Evolutionary conservation across 441 rosid species (phyloP).

Genomic region (Pelargonium citronellum): DNA sequence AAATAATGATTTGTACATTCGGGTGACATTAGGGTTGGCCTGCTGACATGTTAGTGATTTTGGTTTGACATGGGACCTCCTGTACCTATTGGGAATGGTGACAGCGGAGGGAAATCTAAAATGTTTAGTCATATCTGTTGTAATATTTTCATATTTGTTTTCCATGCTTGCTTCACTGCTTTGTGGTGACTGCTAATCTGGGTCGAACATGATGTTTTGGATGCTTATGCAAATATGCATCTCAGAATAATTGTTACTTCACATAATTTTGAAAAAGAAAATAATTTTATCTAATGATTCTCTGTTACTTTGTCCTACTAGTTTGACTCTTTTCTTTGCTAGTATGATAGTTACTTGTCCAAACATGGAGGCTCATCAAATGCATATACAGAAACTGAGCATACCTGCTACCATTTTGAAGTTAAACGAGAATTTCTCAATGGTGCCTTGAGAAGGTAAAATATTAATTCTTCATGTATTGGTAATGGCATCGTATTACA

Average conservation of each 20-base stretch:
- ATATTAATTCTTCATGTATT: constrained; percentile 13
- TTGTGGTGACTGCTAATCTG: neutral
- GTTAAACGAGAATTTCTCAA: constrained; percentile 77
- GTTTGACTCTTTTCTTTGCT: constrained; percentile 48
- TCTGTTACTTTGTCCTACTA: constrained; percentile 21
- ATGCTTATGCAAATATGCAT: neutral
- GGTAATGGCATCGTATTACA: constrained; percentile 6
- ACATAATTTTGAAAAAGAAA: neutral
- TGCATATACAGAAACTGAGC: constrained; percentile 92
- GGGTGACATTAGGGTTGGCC: no score
- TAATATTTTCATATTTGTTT: neutral
- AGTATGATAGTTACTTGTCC: constrained; percentile 98
- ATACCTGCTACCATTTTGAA: constrained; percentile 96
- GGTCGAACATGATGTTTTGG: neutral
- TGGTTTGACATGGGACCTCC: neutral
- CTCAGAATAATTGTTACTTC: neutral
- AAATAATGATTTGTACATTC: no score
- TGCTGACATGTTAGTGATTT: no score
- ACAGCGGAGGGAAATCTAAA: neutral
- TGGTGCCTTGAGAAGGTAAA: constrained; percentile 82
- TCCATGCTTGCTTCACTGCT: neutral
- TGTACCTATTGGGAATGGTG: neutral
- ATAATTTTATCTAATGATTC: constrained; percentile 2
- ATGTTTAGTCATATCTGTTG: neutral
- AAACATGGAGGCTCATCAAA: constrained; percentile 97